These are phyloP conservation scores for Cordyceps farinosa DNA, from an alignment of 2,329 filamentous ascomycete genomes.

Conservation along the genomic window DNA sequence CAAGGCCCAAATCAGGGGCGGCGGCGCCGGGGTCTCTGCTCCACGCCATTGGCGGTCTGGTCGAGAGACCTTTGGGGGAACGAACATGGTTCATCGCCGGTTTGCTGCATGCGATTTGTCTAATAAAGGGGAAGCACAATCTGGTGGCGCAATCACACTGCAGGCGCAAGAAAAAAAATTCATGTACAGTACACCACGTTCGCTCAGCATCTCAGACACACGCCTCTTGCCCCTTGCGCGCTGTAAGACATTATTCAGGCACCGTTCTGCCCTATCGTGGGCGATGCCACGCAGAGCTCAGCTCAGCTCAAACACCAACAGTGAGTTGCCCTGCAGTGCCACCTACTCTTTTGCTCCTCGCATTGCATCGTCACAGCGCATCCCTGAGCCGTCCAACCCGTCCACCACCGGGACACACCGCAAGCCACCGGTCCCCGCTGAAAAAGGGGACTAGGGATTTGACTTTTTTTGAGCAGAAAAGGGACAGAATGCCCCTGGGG, in stretches of 20 bases:
- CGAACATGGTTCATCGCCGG: constrained; percentile 3
- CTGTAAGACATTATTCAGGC: not conserved
- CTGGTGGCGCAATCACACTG: constrained; percentile 15
- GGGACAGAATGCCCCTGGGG: not conserved
- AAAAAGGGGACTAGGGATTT: not conserved
- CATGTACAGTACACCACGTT: not conserved
- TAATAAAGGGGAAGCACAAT: not conserved
- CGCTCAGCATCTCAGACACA: not conserved
- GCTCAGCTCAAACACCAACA: too few species aligned
- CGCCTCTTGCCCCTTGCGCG: not conserved
- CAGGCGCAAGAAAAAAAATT: not conserved
- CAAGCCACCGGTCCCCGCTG: not conserved
- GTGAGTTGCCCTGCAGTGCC: too few species aligned
- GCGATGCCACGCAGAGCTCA: too few species aligned
- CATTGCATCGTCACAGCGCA: not conserved
- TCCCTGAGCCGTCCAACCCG: not conserved
- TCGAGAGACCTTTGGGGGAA: not conserved
- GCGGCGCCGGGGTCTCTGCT: not conserved
- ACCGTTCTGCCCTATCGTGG: not conserved
- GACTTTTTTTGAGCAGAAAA: not conserved
- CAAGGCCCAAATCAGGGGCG: constrained; percentile 2
- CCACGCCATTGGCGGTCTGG: not conserved
- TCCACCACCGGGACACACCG: too few species aligned
- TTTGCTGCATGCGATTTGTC: not conserved
- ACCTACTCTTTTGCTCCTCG: too few species aligned